Evolutionary conservation across 495 filamentous ascomycete species (phyloP).

Genomic region (Penicillium macrosclerotiorum): DNA sequence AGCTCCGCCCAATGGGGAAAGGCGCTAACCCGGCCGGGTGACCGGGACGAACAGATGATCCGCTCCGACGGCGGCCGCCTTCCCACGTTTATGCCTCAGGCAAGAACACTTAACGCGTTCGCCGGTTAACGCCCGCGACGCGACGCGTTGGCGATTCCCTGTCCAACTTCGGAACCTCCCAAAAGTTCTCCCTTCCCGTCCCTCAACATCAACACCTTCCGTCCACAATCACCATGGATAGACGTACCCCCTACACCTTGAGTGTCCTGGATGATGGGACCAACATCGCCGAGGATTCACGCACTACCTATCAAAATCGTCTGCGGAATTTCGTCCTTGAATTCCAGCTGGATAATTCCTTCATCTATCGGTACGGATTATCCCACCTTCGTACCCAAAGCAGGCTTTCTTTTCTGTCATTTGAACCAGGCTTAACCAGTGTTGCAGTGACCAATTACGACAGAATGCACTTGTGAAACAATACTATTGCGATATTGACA

Average conservation of each 20-base stretch:
- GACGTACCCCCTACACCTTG: constrained; percentile 78
- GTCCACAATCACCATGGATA: constrained; percentile 65
- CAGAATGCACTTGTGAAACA: constrained; percentile 95
- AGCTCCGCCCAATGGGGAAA: constrained; percentile 37
- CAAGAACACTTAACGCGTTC: constrained; percentile 49
- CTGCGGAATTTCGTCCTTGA: constrained; percentile 82
- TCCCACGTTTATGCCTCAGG: constrained; percentile 1
- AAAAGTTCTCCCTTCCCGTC: constrained; percentile 33
- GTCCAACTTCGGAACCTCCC: constrained; percentile 27
- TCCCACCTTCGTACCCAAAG: constrained; percentile 5
- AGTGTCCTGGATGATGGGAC: constrained; percentile 71
- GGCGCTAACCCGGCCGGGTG: constrained; percentile 18
- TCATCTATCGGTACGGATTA: constrained; percentile 85
- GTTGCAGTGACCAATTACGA: constrained; percentile 81
- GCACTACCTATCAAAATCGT: constrained; percentile 52
- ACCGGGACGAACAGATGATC: no score
- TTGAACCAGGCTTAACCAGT: constrained; percentile 13
- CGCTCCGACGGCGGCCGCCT: not conserved
- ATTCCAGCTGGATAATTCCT: constrained; percentile 93
- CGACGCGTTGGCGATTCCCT: constrained; percentile 31
- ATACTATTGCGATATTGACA: constrained; percentile 96
- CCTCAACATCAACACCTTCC: constrained; percentile 13
- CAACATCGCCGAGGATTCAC: constrained; percentile 59
- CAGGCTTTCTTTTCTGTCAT: not conserved
- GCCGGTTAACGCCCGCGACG: constrained; percentile 25